A percentile compares a stretch with the other conserved stretches of the same genome.
Evolutionary conservation across 352 stramenopile species (phyloP).

Genomic region (Peronospora farinosa): DNA sequence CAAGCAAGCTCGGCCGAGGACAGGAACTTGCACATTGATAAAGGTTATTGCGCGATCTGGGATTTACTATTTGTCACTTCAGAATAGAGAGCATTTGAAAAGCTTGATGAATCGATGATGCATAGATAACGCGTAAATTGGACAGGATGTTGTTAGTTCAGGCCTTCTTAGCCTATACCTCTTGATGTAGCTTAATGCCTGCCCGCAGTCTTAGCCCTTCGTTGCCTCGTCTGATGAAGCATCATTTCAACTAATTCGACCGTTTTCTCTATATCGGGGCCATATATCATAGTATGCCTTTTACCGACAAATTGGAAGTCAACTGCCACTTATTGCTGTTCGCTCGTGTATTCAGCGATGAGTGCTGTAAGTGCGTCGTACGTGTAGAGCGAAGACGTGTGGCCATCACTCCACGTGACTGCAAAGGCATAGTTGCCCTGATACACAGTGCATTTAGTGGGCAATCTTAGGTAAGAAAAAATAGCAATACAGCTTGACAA

Average conservation of each 20-base stretch:
- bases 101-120: constrained; percentile 4
- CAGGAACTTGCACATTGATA: constrained; percentile 21
- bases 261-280: too few species aligned
- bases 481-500: neutral
- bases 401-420: constrained; percentile 96
- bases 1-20: constrained; percentile 5
- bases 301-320: too few species aligned
- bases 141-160: too few species aligned
- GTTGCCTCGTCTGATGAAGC: too few species aligned
- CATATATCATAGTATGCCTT: too few species aligned
- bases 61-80: constrained; percentile 22
- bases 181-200: too few species aligned
- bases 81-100: constrained; percentile 28
- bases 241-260: too few species aligned
- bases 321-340: constrained; percentile 7
- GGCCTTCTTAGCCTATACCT: too few species aligned
- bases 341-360: constrained; percentile 35
- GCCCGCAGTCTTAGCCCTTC: too few species aligned
- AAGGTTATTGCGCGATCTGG: constrained; percentile 16
- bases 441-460: constrained; percentile 3
- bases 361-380: constrained; percentile 83
- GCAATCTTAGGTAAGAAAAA: neutral
- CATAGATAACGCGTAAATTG: neutral
- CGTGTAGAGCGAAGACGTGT: constrained; percentile 94
- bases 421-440: constrained; percentile 97